A percentile compares a stretch with the other conserved stretches of the same genome.
These are phyloP conservation scores for Henckelia pumila DNA, from an alignment of 257 asterid species.

Conservation along the genomic window DNA sequence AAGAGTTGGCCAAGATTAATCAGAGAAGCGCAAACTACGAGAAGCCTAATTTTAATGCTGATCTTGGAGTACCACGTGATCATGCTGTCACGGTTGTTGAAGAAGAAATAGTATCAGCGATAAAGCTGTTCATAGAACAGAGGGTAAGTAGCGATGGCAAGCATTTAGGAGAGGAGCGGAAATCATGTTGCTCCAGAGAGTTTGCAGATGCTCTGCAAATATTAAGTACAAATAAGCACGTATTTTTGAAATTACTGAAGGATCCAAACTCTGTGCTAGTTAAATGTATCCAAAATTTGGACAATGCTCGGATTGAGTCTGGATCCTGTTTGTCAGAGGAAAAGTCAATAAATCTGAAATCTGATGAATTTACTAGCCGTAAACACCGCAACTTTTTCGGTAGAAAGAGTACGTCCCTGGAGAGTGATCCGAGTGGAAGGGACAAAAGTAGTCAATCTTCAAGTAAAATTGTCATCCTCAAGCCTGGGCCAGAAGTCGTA, in stretches of 20 bases:
- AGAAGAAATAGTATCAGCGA: conserved; percentile 63
- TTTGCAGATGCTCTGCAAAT: conserved; percentile 40
- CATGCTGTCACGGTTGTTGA: conserved; percentile 35
- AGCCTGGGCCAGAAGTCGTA: conserved; percentile 62
- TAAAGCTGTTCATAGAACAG: conserved; percentile 59
- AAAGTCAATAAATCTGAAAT: conserved; percentile 31
- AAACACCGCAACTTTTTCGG: conserved; percentile 58
- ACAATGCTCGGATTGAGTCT: conserved; percentile 38
- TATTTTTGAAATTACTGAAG: conserved; percentile 56
- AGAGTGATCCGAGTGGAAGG: conserved; percentile 42
- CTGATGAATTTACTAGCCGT: conserved; percentile 45
- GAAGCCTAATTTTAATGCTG: conserved; percentile 32
- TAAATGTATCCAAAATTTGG: conserved; percentile 49
- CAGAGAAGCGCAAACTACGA: conserved; percentile 28
- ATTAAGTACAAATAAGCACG: conserved; percentile 49
- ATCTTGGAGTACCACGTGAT: conserved; percentile 35
- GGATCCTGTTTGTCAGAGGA: conserved; percentile 36
- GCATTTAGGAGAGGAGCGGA: conserved; percentile 50
- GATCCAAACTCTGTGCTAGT: conserved; percentile 56
- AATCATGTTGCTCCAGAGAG: conserved; percentile 49
- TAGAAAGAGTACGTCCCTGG: conserved; percentile 77
- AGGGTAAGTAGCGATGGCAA: conserved; percentile 33
- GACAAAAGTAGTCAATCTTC: conserved; percentile 28
- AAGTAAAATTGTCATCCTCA: conserved; percentile 56
- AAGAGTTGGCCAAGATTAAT: conserved; percentile 42